These are phyloP conservation scores for Aspergillus versicolor DNA, from an alignment of 2,329 filamentous ascomycete genomes.

Conservation along the genomic window DNA sequence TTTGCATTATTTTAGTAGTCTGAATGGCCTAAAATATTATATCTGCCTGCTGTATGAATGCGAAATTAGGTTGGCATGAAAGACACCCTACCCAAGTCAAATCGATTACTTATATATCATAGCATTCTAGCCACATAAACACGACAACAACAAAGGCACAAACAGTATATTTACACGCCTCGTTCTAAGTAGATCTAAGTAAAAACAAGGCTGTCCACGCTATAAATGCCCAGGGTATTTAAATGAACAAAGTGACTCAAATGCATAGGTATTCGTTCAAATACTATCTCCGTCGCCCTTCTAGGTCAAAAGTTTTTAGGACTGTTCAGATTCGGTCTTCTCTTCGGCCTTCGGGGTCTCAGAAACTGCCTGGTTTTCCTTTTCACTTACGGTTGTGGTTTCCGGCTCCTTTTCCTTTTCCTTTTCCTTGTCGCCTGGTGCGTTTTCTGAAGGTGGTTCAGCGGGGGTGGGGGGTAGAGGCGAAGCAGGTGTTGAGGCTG, in stretches of 20 bases:
- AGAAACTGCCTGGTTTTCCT: conserved; percentile 1
- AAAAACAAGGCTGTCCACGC: conserved; percentile 11
- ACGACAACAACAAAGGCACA: not conserved
- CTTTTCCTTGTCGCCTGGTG: not conserved
- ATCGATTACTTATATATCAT: not conserved
- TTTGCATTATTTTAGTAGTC: too few species aligned
- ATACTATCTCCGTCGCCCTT: too few species aligned
- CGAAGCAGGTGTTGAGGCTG: conserved; percentile 15
- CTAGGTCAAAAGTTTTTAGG: not conserved
- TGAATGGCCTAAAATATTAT: too few species aligned
- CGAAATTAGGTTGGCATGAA: too few species aligned
- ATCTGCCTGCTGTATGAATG: too few species aligned
- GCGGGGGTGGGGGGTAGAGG: conserved; percentile 15
- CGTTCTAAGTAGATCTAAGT: not conserved
- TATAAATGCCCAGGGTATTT: conserved; percentile 16
- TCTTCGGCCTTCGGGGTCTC: not conserved
- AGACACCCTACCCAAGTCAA: not conserved
- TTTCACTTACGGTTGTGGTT: conserved; percentile 14
- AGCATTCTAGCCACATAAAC: not conserved
- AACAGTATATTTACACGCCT: conserved; percentile 6
- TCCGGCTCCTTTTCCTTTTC: conserved; percentile 12
- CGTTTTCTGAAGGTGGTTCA: not conserved
- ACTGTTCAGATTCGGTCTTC: not conserved
- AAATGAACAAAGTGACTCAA: not conserved
- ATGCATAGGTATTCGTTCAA: not conserved